Evolutionary conservation across 2,329 filamentous ascomycete genomes (phyloP), one percentile per base, ranked within the genome.

Genomic region (Exophiala aquamarina): DNA sequence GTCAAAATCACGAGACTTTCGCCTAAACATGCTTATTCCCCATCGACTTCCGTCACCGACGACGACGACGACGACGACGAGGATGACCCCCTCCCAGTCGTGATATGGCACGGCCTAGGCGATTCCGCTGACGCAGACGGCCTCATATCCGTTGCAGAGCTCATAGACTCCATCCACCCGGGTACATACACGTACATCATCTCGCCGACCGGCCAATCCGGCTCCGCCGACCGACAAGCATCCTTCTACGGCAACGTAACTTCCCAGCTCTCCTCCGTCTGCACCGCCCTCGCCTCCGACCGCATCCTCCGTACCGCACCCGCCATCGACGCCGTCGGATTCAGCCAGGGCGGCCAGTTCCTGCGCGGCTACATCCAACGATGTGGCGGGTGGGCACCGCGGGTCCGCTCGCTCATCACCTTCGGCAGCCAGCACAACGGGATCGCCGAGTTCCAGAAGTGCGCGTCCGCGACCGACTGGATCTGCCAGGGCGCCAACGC

Each of bases 281-380:
- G 93, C 78, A 74, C 72, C n/a, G 82, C 85, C 59, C 79, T 97
- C 33, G 78, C 86, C 49, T 64, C 77, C 0, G 81, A 96, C 64
- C 85, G 86, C 1, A 87, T 95, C 66, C 80, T 96, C 13, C 85
- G 85, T 47, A 87, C 85, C 5, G 87, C 88, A 0, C 87, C 87
- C 0, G 89, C 86, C 54, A 77, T 96, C 63, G 93, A 97, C 69
- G 92, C 91, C 26, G 72, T 98, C 28, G 93, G 93, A 20, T 96
- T 98, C 74, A 93, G 87, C 11, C 93, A 98, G 69, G 93, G 93
- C 54, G 93, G 93, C 1, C 89, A 95, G 66, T 96, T 98, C 72
- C 79, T 98, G n/a, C 84, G 93, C 49, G 93, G 79, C 18, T 91
- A 95, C 66, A 75, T 95, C 55, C 84, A 98, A 75, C 81, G 89